Conservation (phyloP, 768 basidiomycete species). For the Dioszegia aurantiaca region DNA sequence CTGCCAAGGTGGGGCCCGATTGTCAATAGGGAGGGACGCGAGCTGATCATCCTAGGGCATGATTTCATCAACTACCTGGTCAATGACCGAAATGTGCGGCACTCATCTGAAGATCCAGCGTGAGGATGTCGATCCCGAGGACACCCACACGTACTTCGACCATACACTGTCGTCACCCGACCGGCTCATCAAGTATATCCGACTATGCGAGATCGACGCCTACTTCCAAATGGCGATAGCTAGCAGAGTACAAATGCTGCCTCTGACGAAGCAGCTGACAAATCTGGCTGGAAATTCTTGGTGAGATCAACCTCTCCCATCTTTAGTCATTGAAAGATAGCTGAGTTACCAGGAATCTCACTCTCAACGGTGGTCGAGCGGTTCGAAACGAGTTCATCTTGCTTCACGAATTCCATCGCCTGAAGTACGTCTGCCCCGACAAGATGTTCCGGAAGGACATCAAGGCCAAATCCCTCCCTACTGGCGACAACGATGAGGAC, state of each 20-base stretch:
- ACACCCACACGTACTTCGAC: conserved; percentile 87
- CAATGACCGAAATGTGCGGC: conserved; percentile 91
- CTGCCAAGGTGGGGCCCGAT: conserved; percentile 68
- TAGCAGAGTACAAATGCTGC: conserved; percentile 86
- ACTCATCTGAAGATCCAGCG: conserved; percentile 80
- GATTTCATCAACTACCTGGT: conserved; percentile 98
- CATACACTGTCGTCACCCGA: conserved; percentile 72
- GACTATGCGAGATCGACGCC: conserved; percentile 91
- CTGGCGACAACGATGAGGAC: conserved; percentile 56
- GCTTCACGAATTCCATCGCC: conserved; percentile 91
- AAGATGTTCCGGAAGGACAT: conserved; percentile 78
- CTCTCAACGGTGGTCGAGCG: conserved; percentile 92
- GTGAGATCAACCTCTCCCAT: conserved; percentile 56
- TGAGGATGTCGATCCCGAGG: conserved; percentile 94
- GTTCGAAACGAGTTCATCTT: conserved; percentile 99
- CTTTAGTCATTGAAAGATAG: conserved; percentile 2
- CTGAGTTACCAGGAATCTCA: conserved; percentile 73
- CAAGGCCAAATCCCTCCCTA: conserved; percentile 54
- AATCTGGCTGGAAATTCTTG: conserved; percentile 96
- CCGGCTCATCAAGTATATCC: conserved; percentile 77
- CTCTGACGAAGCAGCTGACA: conserved; percentile 87
- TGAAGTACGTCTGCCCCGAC: conserved; percentile 96
- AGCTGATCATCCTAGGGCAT: conserved; percentile 63
- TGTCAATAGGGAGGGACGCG: not conserved
- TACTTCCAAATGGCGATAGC: conserved; percentile 97